Evolutionary conservation across 495 filamentous ascomycete species (phyloP).

Genomic region (Penicillium cinerascens): DNA sequence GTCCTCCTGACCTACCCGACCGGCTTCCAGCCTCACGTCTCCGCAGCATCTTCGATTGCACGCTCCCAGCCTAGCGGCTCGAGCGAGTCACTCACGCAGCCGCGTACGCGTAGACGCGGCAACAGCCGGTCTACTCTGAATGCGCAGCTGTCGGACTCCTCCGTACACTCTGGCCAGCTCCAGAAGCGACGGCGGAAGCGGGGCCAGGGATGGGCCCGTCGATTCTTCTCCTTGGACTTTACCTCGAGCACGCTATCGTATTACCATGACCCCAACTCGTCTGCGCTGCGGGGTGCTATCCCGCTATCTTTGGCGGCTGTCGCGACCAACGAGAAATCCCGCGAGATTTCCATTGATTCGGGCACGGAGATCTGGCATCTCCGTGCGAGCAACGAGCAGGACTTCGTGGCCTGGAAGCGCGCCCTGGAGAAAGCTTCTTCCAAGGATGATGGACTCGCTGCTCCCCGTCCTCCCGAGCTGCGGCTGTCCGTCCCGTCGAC

Average conservation of each 20-base stretch:
- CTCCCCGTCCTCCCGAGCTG: slow-evolving; percentile 24
- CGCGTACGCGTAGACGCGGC: slow-evolving; percentile 30
- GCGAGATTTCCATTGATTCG: slow-evolving; percentile 95
- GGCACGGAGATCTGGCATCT: slow-evolving; percentile 97
- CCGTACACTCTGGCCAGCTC: slow-evolving; percentile 71
- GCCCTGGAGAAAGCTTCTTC: slow-evolving; percentile 76
- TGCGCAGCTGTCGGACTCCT: slow-evolving; percentile 24
- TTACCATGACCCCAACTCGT: slow-evolving; percentile 89
- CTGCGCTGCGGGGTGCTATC: slow-evolving; percentile 85
- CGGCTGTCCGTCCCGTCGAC: slow-evolving; percentile 30
- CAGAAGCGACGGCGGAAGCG: slow-evolving; percentile 88
- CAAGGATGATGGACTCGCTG: slow-evolving; percentile 17
- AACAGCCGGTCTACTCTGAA: slow-evolving; percentile 31
- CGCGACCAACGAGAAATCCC: slow-evolving; percentile 75
- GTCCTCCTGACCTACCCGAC: slow-evolving; percentile 92
- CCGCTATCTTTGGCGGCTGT: slow-evolving; percentile 88
- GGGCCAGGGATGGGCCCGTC: slow-evolving; percentile 86
- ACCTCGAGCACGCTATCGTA: slow-evolving; percentile 89
- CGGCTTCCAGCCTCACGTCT: slow-evolving; percentile 66
- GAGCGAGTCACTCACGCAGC: slow-evolving; percentile 32
- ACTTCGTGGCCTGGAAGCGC: slow-evolving; percentile 81
- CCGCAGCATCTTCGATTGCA: slow-evolving; percentile 40
- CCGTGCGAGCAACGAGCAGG: slow-evolving; percentile 72
- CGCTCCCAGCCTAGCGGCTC: slow-evolving; percentile 32
- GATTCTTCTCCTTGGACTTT: slow-evolving; percentile 94